These are phyloP conservation scores for Eucalyptus brandiana DNA, from an alignment of 345 rosid species.

Conservation along the genomic window DNA sequence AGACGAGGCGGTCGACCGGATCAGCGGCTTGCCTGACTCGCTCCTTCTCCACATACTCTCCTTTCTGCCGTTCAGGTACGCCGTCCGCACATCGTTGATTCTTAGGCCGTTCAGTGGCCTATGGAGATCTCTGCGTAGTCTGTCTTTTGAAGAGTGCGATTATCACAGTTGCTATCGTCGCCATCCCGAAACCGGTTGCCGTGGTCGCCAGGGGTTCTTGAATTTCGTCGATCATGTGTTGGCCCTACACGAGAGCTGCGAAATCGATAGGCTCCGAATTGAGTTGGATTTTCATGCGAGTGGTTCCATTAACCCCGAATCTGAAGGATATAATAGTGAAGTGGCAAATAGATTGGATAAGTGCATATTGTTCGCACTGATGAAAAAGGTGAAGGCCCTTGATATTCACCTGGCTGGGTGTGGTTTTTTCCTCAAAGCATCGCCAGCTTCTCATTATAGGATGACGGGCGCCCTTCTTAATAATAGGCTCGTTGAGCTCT, in stretches of 20 bases:
- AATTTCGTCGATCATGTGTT: background rate
- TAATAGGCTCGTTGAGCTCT: background rate
- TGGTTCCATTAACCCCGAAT: too few species aligned
- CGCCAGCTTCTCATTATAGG: background rate
- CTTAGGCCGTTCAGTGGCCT: background rate
- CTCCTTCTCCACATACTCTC: background rate
- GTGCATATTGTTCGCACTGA: background rate
- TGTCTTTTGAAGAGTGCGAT: background rate
- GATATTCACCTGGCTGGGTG: background rate
- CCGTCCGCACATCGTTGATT: too few species aligned
- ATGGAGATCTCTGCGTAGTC: background rate
- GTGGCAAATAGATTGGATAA: background rate
- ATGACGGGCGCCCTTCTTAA: background rate
- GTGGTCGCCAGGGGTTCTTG: background rate
- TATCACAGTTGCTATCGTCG: background rate
- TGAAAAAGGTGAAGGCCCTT: background rate
- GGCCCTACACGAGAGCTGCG: background rate
- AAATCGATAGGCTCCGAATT: background rate
- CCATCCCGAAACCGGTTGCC: background rate
- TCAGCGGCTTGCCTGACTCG: background rate
- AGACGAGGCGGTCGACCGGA: background rate
- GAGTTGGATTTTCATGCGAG: background rate
- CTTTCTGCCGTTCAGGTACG: too few species aligned
- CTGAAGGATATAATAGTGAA: background rate
- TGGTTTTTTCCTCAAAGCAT: background rate